Base-by-base conservation (phyloP, 768 basidiomycete species). In the Mrakia frigida region DNA sequence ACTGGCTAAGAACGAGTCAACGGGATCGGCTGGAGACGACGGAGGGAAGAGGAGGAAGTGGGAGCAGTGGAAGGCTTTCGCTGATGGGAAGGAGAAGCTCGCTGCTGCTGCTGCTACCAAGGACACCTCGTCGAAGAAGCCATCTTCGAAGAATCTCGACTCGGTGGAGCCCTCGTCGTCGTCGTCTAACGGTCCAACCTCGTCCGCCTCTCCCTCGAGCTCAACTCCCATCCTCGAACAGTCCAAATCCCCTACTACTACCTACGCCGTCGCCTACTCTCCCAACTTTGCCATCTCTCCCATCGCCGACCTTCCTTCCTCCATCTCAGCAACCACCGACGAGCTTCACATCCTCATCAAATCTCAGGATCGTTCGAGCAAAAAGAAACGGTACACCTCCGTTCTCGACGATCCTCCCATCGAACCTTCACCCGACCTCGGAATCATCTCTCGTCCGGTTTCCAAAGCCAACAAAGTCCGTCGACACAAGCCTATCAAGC, bases 11-110 rank as follows among this genome's bases (percentile, higher is more conserved):
- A 25, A 37, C 33, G 65, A 68, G 65, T 25, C 65, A 39, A 41
- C 35, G 3, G 65, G 65, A 25, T 21, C 72, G 41, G 67, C 23
- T 2, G 73, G 46, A 14, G 77, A 78, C 23, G 73, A 70, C 6
- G 53, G 39, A 28, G 76, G 76, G 18, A 77, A 71, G 28, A 71
- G 76, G 14, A 33, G 63, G 13, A 53, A 68, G 14, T 77, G 76
- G 76, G 71, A 73, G 63, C 16, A 50, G n/a, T 73, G 70, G 74
- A 70, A 68, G 28, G 74, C 74, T 56, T n/a, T 60, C 63, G 63
- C 31, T 14, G 73, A 46, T 21, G 59, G 35, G 37, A 37, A 59
- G 33, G 46, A 50, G 6, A 50, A 50, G 46, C 5, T 50, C 9
- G 46, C 46, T 14, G 46, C 46, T 50, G 23, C 46, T 50, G 23